A percentile compares a stretch with the other conserved stretches of the same genome.
Conservation (phyloP, 192 early-diverging fungal species). For the Physocladia obscura region DNA sequence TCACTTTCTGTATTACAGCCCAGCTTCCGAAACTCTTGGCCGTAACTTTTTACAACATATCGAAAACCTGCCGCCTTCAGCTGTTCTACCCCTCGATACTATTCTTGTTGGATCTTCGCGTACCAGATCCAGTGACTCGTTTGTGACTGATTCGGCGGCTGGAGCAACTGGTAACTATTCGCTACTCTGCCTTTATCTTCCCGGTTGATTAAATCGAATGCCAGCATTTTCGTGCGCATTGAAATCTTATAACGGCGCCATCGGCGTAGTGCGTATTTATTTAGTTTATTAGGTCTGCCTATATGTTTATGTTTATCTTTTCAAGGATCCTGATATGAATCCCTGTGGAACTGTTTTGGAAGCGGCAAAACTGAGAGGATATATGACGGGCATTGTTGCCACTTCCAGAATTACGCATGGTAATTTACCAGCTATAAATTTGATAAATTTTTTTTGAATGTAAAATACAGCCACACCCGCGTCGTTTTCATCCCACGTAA, state of each 20-base stretch:
- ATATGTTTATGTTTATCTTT: background rate
- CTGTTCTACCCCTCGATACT: slow-evolving; percentile 50
- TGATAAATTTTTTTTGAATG: background rate
- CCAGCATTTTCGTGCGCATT: slow-evolving; percentile 83
- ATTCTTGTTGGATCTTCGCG: slow-evolving; percentile 83
- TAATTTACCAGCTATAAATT: slow-evolving; percentile 16
- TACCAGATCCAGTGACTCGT: slow-evolving; percentile 74
- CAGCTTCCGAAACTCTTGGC: slow-evolving; percentile 86
- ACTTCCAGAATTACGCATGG: slow-evolving; percentile 95
- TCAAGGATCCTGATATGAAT: slow-evolving; percentile 49
- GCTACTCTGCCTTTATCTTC: background rate
- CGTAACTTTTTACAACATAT: slow-evolving; percentile 76
- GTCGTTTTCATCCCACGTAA: slow-evolving; percentile 73
- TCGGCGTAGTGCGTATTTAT: slow-evolving; percentile 60
- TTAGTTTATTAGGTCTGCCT: background rate
- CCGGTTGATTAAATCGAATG: background rate
- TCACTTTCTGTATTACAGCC: too few species aligned
- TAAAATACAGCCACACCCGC: slow-evolving; percentile 47
- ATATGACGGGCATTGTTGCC: slow-evolving; percentile 86
- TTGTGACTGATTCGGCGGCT: slow-evolving; percentile 95
- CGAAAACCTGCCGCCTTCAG: slow-evolving; percentile 48
- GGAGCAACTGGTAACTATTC: slow-evolving; percentile 74
- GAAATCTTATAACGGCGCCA: slow-evolving; percentile 94
- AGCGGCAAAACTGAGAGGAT: slow-evolving; percentile 79
- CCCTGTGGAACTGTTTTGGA: slow-evolving; percentile 95